Conservation (phyloP, 169 alveolate species). For the Amoebophrya sp. region DNA sequence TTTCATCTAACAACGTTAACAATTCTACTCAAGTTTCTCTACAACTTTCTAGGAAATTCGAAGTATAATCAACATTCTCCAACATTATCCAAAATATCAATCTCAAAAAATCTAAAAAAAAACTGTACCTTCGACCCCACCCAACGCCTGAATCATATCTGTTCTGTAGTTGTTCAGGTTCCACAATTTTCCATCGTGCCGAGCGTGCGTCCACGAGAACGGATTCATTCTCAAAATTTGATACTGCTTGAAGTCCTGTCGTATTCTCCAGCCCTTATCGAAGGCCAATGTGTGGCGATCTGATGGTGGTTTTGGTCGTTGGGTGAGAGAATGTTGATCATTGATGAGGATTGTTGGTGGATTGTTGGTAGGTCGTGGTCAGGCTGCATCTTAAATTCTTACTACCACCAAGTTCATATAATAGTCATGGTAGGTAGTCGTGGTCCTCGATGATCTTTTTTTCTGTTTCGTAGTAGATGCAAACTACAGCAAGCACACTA, state of each 20-base stretch:
- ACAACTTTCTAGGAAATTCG: no score
- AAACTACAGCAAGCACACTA: no score
- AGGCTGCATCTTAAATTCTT: neutral
- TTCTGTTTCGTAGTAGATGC: no score
- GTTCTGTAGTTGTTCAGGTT: conserved; percentile 98
- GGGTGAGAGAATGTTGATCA: neutral
- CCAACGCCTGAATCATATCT: conserved; percentile 99
- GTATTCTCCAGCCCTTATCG: conserved; percentile 99
- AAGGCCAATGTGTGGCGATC: conserved; percentile 97
- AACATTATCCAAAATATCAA: no score
- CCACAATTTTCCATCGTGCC: conserved; percentile 99
- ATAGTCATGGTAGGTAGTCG: no score
- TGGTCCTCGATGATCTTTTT: no score
- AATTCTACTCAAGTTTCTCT: no score
- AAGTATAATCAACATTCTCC: no score
- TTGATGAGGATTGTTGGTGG: neutral
- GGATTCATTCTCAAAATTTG: conserved; percentile 93
- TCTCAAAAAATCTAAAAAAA: no score
- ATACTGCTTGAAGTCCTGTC: conserved; percentile 95
- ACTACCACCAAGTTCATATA: no score
- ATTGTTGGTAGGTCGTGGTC: neutral
- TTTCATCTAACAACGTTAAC: no score
- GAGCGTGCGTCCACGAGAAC: conserved; percentile 99
- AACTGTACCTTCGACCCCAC: conserved; percentile 99
- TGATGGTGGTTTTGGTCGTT: neutral